Conservation (phyloP, 305 asterid species). For the Fraxinus velutina region DNA sequence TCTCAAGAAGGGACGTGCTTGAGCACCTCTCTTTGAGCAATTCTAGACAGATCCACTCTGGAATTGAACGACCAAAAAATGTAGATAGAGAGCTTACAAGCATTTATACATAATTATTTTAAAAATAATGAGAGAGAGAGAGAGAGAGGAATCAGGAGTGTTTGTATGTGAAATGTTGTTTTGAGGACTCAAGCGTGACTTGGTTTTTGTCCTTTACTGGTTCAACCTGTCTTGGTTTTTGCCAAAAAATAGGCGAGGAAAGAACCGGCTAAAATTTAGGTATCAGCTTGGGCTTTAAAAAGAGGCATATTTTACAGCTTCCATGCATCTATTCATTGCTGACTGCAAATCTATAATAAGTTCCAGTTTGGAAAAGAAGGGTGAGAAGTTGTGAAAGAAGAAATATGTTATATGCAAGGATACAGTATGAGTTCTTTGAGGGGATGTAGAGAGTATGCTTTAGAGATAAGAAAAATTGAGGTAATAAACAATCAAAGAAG, state of each 20-base stretch:
- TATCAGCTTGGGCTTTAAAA: neutral
- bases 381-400: neutral
- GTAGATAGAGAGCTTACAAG: neutral
- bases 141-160: neutral
- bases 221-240: neutral
- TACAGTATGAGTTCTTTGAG: neutral
- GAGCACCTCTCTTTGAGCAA: neutral
- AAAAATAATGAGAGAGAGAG: neutral
- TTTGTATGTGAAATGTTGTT: neutral
- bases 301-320: neutral
- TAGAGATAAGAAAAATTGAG: neutral
- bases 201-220: neutral
- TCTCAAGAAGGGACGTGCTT: neutral
- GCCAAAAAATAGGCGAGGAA: neutral
- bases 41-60: neutral
- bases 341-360: neutral
- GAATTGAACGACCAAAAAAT: neutral
- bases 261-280: neutral
- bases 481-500: neutral
- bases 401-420: neutral
- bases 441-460: neutral
- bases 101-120: neutral
- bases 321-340: neutral
- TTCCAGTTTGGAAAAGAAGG: neutral
- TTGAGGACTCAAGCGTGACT: neutral